These are phyloP conservation scores for Pseudogymnoascus sp. DNA, from an alignment of 2,329 filamentous ascomycete genomes.

Conservation along the genomic window DNA sequence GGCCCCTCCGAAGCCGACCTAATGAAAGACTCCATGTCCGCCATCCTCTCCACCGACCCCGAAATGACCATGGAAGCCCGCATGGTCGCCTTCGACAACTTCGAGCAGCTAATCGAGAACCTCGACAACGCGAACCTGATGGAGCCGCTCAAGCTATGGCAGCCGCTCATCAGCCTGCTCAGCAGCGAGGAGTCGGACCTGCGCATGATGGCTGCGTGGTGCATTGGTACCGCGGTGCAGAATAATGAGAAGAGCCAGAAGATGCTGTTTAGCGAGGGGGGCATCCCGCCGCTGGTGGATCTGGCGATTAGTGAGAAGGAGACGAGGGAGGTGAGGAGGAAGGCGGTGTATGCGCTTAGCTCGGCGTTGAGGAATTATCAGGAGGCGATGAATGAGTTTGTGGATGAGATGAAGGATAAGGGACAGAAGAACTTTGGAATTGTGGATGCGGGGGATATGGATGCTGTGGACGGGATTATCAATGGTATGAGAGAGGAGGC, in stretches of 20 bases:
- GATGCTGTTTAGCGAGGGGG: conserved; percentile 54
- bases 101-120: conserved; percentile 84
- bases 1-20: conserved; percentile 84
- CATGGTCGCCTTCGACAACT: conserved; percentile 83
- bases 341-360: conserved; percentile 84
- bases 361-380: conserved; percentile 84
- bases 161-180: conserved; percentile 65
- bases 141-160: conserved; percentile 70
- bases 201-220: conserved; percentile 86
- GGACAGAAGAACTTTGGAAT: conserved; percentile 48
- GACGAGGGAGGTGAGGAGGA: conserved; percentile 62
- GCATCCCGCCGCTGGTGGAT: conserved; percentile 60
- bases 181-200: conserved; percentile 62
- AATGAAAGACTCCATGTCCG: conserved; percentile 77
- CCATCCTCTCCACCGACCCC: conserved; percentile 55
- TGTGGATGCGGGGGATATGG: conserved; percentile 82
- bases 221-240: conserved; percentile 87
- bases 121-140: conserved; percentile 98
- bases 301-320: conserved; percentile 55
- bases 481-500: conserved; percentile 52
- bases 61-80: conserved; percentile 66
- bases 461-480: conserved; percentile 70
- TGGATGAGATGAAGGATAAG: conserved; percentile 50
- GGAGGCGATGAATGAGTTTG: conserved; percentile 64
- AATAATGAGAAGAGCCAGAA: conserved; percentile 88